Conservation (phyloP, 164 flowering plant species). For the Berberis thunbergii region DNA sequence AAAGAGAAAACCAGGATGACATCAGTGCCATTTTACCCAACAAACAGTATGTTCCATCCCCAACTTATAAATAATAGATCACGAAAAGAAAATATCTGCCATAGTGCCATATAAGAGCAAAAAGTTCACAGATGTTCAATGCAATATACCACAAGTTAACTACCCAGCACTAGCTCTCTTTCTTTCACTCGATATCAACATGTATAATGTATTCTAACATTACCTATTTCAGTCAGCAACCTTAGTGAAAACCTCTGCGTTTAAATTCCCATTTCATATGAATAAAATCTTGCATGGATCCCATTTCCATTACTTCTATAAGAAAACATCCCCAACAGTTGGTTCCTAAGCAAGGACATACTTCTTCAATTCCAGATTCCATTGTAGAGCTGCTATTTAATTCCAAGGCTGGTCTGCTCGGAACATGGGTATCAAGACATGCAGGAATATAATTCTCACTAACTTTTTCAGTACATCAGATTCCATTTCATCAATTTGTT, state of each 20-base stretch:
- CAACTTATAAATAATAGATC: too few relatives aligned
- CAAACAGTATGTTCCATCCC: not conserved
- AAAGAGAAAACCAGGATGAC: not conserved
- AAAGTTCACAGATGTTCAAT: too few relatives aligned
- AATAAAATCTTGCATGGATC: constrained; percentile 30
- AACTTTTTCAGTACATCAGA: constrained; percentile 8
- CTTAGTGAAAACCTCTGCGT: constrained; percentile 35
- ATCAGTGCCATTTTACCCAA: not conserved
- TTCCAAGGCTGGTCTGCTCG: constrained; percentile 1
- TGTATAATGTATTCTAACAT: not conserved
- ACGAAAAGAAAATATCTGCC: too few relatives aligned
- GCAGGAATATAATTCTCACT: constrained; percentile 9
- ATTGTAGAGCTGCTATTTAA: not conserved
- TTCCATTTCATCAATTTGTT: constrained; percentile 9
- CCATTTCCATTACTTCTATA: constrained; percentile 29
- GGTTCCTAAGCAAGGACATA: constrained; percentile 22
- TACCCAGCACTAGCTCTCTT: too few relatives aligned
- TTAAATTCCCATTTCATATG: constrained; percentile 54
- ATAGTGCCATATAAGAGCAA: too few relatives aligned
- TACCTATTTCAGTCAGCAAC: constrained; percentile 24
- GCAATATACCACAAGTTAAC: too few relatives aligned
- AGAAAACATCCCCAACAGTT: constrained; percentile 57
- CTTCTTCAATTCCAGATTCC: constrained; percentile 19
- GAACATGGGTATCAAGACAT: constrained; percentile 8
- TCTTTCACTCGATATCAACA: not conserved